Percentiles rank a stretch among this genome's conserved stretches.
These are phyloP conservation scores for Naegleria lovaniensis DNA, from an alignment of 208 protist genomes.

Conservation along the genomic window DNA sequence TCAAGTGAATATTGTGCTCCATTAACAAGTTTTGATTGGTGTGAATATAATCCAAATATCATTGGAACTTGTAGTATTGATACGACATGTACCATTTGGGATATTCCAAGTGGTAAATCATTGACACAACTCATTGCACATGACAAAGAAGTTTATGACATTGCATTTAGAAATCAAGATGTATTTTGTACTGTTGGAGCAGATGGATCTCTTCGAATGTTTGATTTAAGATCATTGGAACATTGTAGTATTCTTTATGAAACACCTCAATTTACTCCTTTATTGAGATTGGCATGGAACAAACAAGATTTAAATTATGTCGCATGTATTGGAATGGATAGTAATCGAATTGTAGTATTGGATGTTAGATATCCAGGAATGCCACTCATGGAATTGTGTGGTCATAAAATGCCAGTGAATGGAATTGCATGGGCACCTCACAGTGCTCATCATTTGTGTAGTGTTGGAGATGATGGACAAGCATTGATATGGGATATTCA, in stretches of 20 bases:
- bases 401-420: conserved; percentile 84
- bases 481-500: conserved; percentile 93
- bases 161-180: conserved; percentile 86
- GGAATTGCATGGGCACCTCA: conserved; percentile 88
- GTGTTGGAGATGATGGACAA: conserved; percentile 87
- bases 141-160: conserved; percentile 99
- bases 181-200: conserved; percentile 93
- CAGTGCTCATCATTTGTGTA: conserved; percentile 81
- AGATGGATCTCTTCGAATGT: conserved; percentile 95
- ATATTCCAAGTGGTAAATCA: conserved; percentile 73
- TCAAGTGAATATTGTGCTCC: conserved; percentile 95
- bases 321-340: conserved; percentile 89
- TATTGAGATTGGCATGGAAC: conserved; percentile 94
- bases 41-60: conserved; percentile 82
- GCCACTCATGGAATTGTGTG: conserved; percentile 62
- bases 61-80: conserved; percentile 95
- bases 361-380: conserved; percentile 83
- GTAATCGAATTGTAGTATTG: conserved; percentile 81
- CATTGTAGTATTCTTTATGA: conserved; percentile 98
- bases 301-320: conserved; percentile 92
- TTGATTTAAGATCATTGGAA: conserved; percentile 92
- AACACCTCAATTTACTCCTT: conserved; percentile 68
- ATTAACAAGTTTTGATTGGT: conserved; percentile 99
- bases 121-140: conserved; percentile 96
- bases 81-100: conserved; percentile 97